Evolutionary conservation across 2,329 filamentous ascomycete species (phyloP).

Genomic region (Colletotrichum chlorophyti): DNA sequence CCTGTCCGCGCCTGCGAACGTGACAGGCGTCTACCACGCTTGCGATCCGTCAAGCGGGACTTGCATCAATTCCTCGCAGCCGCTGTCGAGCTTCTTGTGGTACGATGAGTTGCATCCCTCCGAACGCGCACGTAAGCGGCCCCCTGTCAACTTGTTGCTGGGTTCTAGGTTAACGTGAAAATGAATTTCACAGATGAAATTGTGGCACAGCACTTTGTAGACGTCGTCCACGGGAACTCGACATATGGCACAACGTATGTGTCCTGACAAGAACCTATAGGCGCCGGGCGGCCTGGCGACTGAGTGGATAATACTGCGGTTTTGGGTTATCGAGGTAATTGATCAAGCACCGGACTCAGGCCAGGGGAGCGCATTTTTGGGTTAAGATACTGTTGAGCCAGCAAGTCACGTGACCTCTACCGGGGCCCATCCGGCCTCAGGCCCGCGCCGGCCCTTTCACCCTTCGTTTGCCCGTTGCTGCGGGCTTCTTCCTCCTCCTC

Average conservation of each 20-base stretch:
- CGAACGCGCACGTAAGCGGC: slow-evolving; percentile 65
- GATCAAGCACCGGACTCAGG: too few species aligned
- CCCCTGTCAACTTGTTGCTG: not conserved
- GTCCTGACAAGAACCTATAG: not conserved
- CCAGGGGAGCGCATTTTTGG: too few species aligned
- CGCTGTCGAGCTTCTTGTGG: slow-evolving; percentile 72
- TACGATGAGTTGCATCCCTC: slow-evolving; percentile 77
- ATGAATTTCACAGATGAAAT: slow-evolving; percentile 38
- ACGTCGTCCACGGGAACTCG: slow-evolving; percentile 47
- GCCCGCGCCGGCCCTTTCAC: too few species aligned
- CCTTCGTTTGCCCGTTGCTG: too few species aligned
- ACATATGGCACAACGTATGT: slow-evolving; percentile 44
- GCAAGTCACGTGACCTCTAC: too few species aligned
- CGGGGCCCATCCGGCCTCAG: too few species aligned
- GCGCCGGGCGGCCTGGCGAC: not conserved
- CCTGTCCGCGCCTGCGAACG: slow-evolving; percentile 68
- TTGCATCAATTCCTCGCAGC: slow-evolving; percentile 47
- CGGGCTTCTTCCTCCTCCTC: too few species aligned
- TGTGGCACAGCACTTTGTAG: slow-evolving; percentile 48
- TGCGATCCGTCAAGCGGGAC: slow-evolving; percentile 48
- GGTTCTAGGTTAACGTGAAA: slow-evolving; percentile 23
- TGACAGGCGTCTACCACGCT: slow-evolving; percentile 62
- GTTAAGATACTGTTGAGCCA: too few species aligned
- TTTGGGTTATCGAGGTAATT: not conserved
- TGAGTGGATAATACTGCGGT: not conserved